Conservation (phyloP, 768 basidiomycete genomes). For the Lactarius hengduanensis region DNA sequence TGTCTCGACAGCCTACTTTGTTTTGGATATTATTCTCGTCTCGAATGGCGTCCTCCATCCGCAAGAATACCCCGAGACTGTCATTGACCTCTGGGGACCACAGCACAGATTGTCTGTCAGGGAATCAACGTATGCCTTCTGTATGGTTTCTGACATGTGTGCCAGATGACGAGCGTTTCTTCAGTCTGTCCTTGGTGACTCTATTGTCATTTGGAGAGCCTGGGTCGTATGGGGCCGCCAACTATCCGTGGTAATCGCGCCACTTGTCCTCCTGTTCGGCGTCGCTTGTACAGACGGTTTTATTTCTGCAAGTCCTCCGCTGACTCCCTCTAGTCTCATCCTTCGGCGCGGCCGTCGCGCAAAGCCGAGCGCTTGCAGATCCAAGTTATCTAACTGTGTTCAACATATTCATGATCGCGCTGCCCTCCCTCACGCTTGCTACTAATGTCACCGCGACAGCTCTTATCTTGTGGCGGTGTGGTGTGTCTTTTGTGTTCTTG, state of each 20-base stretch:
- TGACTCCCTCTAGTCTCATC: slow-evolving; percentile 18
- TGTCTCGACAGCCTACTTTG: slow-evolving; percentile 12
- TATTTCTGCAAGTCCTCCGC: neutral
- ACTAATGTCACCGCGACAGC: slow-evolving; percentile 17
- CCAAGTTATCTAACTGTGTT: neutral
- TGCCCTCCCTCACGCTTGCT: slow-evolving; percentile 17
- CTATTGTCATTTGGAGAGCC: slow-evolving; percentile 28
- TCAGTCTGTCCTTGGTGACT: slow-evolving; percentile 20
- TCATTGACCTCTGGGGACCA: slow-evolving; percentile 1
- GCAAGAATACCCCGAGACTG: slow-evolving; percentile 3
- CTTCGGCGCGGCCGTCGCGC: slow-evolving; percentile 9
- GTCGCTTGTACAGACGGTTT: slow-evolving; percentile 13
- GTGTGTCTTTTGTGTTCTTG: neutral
- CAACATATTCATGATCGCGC: slow-evolving; percentile 7
- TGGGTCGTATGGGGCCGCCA: slow-evolving; percentile 21
- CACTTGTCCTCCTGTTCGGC: slow-evolving; percentile 21
- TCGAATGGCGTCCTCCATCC: slow-evolving; percentile 17
- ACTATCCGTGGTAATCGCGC: slow-evolving; percentile 11
- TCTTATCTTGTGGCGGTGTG: slow-evolving; percentile 15
- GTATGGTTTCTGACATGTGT: neutral
- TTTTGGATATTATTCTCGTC: slow-evolving; percentile 10
- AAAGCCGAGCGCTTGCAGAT: neutral
- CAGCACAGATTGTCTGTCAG: slow-evolving; percentile 11
- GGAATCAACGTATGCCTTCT: slow-evolving; percentile 13
- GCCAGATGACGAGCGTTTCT: neutral